Base-by-base conservation (phyloP, 202 grass and related monocot species). In the Setaria italica region DNA sequence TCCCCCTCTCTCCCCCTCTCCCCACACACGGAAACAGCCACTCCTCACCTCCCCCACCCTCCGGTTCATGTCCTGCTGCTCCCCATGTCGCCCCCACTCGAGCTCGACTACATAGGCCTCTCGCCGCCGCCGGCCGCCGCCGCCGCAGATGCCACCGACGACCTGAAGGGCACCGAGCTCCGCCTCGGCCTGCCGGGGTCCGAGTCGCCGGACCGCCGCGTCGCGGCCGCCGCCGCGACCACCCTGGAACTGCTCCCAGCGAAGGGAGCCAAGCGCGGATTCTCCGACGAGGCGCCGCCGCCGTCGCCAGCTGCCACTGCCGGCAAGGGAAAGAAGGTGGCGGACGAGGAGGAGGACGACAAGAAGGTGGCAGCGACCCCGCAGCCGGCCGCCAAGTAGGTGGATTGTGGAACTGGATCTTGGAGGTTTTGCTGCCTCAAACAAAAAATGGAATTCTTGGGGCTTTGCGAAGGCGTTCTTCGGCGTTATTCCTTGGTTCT, bases 131-230 rank as follows among this genome's bases (percentile, higher is more conserved):
- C 82, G 43, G 60, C 90, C 67, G 72, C 62, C 21, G 76, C 63
- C 54, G 82, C 70, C 63, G 70, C 41, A 42, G 72, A 32, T 73
- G 83, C 34, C 13, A 9, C 55, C 19, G 87, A 91, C 43, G 83
- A 92, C 84, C 91, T 91, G 19, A 94, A 89, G 70, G 94, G 93
- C 56, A 94, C 94, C 45, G 94, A 97, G 86, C 94, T 97, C 63
- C 84, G 88, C 41, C 90, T 97, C 34, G 94, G 92, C n/a, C 87
- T 97, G 39, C 94, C 94, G 3, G 94, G 94, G 45, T 97, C 92
- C 11, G 77, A 72, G 21, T 88, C 87, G 49, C 83, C 81, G 47
- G 88, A 89, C 58, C 85, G 81, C 79, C 77, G 79, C 64, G 91
- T 64, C 7, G 65, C 45, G 10, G 80, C 89, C 7, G 42, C 58